Base-by-base conservation (phyloP, 2,329 filamentous ascomycete species). In the Nemania sp. region DNA sequence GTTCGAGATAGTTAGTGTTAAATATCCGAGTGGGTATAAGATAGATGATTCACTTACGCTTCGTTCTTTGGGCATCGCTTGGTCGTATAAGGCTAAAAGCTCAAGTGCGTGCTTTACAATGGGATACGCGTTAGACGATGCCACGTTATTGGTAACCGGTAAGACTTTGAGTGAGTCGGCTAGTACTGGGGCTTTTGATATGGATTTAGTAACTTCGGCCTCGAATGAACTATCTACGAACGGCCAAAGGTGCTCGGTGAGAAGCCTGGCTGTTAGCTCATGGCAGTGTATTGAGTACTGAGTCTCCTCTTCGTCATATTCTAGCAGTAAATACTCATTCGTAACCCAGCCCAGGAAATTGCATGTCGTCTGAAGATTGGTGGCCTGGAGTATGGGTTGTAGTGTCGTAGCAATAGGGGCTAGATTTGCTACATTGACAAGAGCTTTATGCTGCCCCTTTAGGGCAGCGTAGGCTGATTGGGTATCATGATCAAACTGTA, bases 31-130 rank as follows among this genome's bases (percentile, higher is more conserved):
- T 15, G 1, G 18, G 5, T 8, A 13, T 41, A 1, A 47, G 22
- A 24, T 0, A 35, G 11, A 18, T 10, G 7, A 6, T 29, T 24
- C 2, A 82, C 86, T 80, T 80, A 89, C 87, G 71, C 86, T 87
- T 78, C 87, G 82, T 74, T 89, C 87, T 61, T 89, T 89, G 0
- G 87, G 87, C 87, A 89, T 89, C 45, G 86, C 85, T 70, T 87
- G 86, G 70, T 90, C 89, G 73, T 90, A 90, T 85, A 89, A 84
- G 65, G 84, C 80, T 8, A 91, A 78, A 22, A 91, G 79, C 70
- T 88, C 86, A 10, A 89, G 80, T 0, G 88, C 88, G 32, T 82
- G 83, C 73, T 86, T 88, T 6, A 89, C 86, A 1, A 87, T 81
- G 0, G 87, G 86, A 70, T 87, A 86, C 0, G 87, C 86, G 70